Evolutionary conservation across 306 rosid species (phyloP).

Genomic region (Canavalia ensiformis): DNA sequence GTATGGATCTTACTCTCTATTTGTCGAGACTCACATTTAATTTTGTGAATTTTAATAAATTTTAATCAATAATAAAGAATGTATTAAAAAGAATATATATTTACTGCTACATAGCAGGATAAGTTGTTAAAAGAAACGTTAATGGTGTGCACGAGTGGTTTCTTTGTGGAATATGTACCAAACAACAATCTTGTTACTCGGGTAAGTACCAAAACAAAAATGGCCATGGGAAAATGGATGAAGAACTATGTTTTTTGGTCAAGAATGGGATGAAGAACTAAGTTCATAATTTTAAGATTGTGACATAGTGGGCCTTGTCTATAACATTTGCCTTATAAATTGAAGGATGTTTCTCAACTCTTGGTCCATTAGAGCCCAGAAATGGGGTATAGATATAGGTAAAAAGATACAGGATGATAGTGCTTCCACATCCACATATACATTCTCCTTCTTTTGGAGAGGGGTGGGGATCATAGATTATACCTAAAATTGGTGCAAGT

Average conservation of each 20-base stretch:
- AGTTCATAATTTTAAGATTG: conserved; percentile 7
- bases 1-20: not conserved
- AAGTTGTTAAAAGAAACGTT: not conserved
- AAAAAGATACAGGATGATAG: conserved; percentile 13
- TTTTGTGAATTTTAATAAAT: not conserved
- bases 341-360: conserved; percentile 1
- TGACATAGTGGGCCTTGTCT: conserved; percentile 33
- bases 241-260: conserved; percentile 15
- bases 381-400: conserved; percentile 21
- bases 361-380: conserved; percentile 42
- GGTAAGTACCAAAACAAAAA: conserved; percentile 25
- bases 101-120: not conserved
- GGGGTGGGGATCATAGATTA: not conserved
- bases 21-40: not conserved
- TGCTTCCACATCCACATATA: conserved; percentile 25
- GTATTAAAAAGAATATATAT: not conserved
- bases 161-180: conserved; percentile 34
- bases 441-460: not conserved
- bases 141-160: conserved; percentile 15
- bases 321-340: conserved; percentile 18
- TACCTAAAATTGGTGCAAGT: conserved; percentile 36
- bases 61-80: not conserved
- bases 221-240: not conserved
- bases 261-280: not conserved
- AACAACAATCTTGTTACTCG: conserved; percentile 7